phyloP scores from a whole-genome alignment of 495 filamentous ascomycete species.

The Xylaria flabelliformis region DNA sequence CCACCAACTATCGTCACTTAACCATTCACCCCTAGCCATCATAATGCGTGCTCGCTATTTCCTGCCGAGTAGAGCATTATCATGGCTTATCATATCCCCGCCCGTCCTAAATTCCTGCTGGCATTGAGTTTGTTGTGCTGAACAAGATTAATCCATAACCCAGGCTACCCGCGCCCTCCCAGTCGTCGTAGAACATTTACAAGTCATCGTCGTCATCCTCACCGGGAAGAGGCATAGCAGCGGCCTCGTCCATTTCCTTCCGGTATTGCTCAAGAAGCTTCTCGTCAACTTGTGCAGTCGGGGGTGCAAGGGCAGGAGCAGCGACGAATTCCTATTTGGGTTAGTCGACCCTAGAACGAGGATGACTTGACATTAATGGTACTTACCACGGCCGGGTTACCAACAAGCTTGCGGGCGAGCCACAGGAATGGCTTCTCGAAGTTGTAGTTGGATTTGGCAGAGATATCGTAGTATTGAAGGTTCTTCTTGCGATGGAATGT shows the following conservation, averaged over 20 bases:
- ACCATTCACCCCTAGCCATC: conserved; percentile 29
- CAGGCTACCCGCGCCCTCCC: conserved; percentile 7
- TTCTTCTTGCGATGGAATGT: conserved; percentile 99
- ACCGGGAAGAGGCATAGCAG: conserved; percentile 85
- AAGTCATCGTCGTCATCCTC: conserved; percentile 83
- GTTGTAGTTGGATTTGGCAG: conserved; percentile 99
- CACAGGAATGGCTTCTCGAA: conserved; percentile 99
- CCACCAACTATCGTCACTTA: conserved; percentile 30
- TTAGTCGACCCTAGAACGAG: conserved; percentile 23
- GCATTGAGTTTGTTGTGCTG: conserved; percentile 3
- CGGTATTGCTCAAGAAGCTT: conserved; percentile 80
- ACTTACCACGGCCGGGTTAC: conserved; percentile 87
- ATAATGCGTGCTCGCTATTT: conserved; percentile 31
- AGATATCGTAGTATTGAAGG: conserved; percentile 99
- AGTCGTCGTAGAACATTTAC: conserved; percentile 44
- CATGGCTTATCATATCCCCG: conserved; percentile 30
- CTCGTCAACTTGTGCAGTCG: conserved; percentile 86
- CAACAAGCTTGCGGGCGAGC: conserved; percentile 97
- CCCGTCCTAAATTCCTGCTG: conserved; percentile 11
- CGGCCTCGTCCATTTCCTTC: conserved; percentile 86
- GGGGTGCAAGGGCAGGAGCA: conserved; percentile 90
- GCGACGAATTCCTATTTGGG: conserved; percentile 88
- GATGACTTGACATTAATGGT: conserved; percentile 1
- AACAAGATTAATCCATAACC: conserved; percentile 15
- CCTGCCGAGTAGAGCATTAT: conserved; percentile 36